A percentile compares a stretch with the other conserved stretches of the same genome.
Evolutionary conservation across 2,329 filamentous ascomycete species (phyloP).

Genomic region (Claviceps digitariae): DNA sequence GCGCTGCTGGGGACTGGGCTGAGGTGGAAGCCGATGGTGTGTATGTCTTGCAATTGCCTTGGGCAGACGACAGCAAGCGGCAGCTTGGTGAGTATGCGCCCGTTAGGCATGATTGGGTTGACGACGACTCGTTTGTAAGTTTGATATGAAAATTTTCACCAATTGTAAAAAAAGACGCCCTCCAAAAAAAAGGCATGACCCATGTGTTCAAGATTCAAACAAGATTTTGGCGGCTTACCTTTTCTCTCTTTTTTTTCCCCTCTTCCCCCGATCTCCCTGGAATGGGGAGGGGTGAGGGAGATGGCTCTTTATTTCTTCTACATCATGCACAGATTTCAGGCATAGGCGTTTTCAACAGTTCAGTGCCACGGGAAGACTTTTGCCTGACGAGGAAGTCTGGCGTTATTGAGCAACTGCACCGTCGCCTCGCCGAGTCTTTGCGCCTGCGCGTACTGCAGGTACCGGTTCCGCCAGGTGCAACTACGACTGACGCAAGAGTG

Average conservation of each 20-base stretch:
- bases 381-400: constrained; percentile 21
- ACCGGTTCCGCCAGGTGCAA: constrained; percentile 37
- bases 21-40: constrained; percentile 82
- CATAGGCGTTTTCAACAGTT: constrained; percentile 38
- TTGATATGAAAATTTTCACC: neutral
- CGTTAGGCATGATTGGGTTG: constrained; percentile 17
- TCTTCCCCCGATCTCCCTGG: no score
- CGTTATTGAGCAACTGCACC: constrained; percentile 39
- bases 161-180: no score
- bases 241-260: neutral
- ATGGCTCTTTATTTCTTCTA: neutral
- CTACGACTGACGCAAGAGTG: constrained; percentile 35
- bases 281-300: no score
- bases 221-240: constrained; percentile 25
- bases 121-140: constrained; percentile 33
- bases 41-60: constrained; percentile 48
- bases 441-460: constrained; percentile 51
- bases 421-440: constrained; percentile 47
- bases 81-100: constrained; percentile 7
- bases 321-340: constrained; percentile 31
- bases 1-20: constrained; percentile 40
- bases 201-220: neutral
- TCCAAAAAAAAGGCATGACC: neutral
- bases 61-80: neutral
- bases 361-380: constrained; percentile 22